Evolutionary conservation across 495 filamentous ascomycete genomes (phyloP), one percentile per base, ranked within the genome.

Genomic region (Aspergillus coremiiformis): DNA sequence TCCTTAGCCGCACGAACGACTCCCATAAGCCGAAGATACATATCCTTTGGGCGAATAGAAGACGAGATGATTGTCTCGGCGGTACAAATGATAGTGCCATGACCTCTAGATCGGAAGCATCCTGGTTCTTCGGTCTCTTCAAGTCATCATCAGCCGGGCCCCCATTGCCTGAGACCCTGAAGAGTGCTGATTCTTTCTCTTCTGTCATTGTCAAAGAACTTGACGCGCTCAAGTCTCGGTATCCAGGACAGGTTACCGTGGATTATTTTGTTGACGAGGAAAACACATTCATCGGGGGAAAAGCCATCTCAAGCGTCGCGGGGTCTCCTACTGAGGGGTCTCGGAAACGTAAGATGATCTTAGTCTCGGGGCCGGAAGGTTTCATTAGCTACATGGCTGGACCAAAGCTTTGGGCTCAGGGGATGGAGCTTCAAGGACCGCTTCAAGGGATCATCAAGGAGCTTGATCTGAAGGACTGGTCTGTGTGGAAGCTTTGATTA

Each of bases 331-430:
- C 52, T 53, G 57, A 54, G 33, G 49, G 41, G 14, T 48, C 51
- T 20, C 15, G 32, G 9, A 65, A 70, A 5, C 77, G 67, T 53
- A 86, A 82, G 51, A 56, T 94, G 39, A 71, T 96, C 23, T 69
- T 95, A 44, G 73, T 97, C 4, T 91, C 89, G 2, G 93, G 93
- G 0, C 91, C 93, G 0, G 88, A 93, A 37, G 91, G 93, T 14
- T 98, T 97, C 69, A 78, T 96, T 42, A 76, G 74, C 22, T 78
- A 83, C 56, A 85, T 85, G 69, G 87, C 86, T 6, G 92, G 92
- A 5, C 75, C 80, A 4, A 95, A 94, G 67, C 63, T 75, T 2
- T 91, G 84, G 82, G 76, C 75, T 4, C 73, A 74, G 44, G 89
- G 90, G 5, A 70, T 71, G 56, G 87, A 95, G 69, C 68, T 76